Conservation (phyloP, 2,329 filamentous ascomycete species). For the Neonectria magnoliae region DNA sequence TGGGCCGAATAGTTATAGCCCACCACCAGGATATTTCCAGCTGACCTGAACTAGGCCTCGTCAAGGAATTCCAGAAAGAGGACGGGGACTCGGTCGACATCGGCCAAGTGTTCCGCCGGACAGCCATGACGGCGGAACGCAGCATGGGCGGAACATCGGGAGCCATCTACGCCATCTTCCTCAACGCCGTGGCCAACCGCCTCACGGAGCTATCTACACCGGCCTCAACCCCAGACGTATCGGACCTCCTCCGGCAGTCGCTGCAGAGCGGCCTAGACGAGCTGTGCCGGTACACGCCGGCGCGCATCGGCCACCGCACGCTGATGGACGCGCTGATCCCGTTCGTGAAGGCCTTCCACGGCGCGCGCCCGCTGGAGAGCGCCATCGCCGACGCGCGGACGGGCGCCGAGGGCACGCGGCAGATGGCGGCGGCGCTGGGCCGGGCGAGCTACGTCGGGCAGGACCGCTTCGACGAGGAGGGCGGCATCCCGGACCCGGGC, state of each 20-base stretch:
- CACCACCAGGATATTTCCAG: neutral
- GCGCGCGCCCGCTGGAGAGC: slow-evolving; percentile 61
- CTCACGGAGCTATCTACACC: slow-evolving; percentile 21
- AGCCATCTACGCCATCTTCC: slow-evolving; percentile 81
- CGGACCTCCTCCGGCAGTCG: slow-evolving; percentile 25
- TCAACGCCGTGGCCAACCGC: slow-evolving; percentile 71
- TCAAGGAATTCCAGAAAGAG: slow-evolving; percentile 38
- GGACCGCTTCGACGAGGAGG: slow-evolving; percentile 64
- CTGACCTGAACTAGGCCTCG: slow-evolving; percentile 28
- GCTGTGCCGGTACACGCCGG: slow-evolving; percentile 69
- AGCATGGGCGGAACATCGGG: slow-evolving; percentile 81
- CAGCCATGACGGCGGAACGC: slow-evolving; percentile 56
- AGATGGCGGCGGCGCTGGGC: slow-evolving; percentile 78
- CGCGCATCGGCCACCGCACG: slow-evolving; percentile 76
- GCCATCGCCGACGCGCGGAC: slow-evolving; percentile 29
- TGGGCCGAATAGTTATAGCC: neutral
- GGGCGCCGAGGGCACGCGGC: slow-evolving; percentile 73
- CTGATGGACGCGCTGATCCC: slow-evolving; percentile 77
- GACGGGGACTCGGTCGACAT: slow-evolving; percentile 29
- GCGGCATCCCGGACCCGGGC: slow-evolving; percentile 70
- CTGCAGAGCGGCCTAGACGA: slow-evolving; percentile 35
- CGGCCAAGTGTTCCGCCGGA: slow-evolving; percentile 36
- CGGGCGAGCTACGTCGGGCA: slow-evolving; percentile 81
- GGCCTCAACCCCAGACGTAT: neutral
- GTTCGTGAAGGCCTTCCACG: slow-evolving; percentile 69